Evolutionary conservation across 2,329 filamentous ascomycete species (phyloP).

Genomic region (Fusarium metavorans): DNA sequence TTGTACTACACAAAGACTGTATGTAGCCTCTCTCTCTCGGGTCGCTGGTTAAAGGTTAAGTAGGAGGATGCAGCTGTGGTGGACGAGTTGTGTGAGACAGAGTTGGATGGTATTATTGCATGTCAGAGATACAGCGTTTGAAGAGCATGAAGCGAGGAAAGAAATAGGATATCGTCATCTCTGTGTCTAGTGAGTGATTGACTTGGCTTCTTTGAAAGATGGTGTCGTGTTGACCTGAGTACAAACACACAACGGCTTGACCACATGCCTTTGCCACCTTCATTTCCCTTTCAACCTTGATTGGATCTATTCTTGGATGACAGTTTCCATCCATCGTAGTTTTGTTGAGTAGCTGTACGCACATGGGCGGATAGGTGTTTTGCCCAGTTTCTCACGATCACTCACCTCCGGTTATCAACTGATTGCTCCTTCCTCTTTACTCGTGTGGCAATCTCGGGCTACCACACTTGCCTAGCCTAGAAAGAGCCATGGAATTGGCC

Average conservation of each 20-base stretch:
- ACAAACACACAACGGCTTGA: neutral
- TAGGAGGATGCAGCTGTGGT: slow-evolving; percentile 14
- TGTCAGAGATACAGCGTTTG: slow-evolving; percentile 1
- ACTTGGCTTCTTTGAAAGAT: neutral
- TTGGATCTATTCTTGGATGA: neutral
- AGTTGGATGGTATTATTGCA: neutral
- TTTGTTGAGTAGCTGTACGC: neutral
- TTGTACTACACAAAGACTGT: slow-evolving; percentile 24
- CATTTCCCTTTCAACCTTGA: neutral
- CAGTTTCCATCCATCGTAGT: neutral
- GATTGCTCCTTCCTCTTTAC: neutral
- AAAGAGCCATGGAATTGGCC: neutral
- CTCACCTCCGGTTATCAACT: neutral
- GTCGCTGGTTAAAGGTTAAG: neutral
- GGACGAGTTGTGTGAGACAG: neutral
- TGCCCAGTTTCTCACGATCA: neutral
- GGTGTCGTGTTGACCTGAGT: neutral
- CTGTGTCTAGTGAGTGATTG: neutral
- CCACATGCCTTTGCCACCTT: neutral
- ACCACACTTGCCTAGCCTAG: neutral
- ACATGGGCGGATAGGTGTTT: neutral
- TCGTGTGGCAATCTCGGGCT: neutral
- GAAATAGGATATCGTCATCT: neutral
- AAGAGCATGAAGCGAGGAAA: slow-evolving; percentile 2
- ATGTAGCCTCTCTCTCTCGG: slow-evolving; percentile 1